Evolutionary conservation across 495 filamentous ascomycete genomes (phyloP), one percentile per base, ranked within the genome.

Genomic region (Aspergillus sclerotiicarbonarius): DNA sequence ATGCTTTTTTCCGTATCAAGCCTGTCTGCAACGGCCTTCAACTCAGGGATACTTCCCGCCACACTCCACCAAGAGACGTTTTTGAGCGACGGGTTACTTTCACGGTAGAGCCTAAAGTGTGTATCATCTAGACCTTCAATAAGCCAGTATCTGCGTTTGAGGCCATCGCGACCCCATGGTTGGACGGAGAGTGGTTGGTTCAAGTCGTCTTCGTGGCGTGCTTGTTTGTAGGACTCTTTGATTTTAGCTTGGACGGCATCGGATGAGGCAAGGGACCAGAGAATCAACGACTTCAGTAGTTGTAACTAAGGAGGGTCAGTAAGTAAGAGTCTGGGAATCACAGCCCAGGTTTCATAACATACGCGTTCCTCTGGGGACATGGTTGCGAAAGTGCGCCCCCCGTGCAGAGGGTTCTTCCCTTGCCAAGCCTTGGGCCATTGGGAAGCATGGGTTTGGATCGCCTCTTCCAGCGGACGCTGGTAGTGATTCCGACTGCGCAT

Each of bases 81-180:
- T 59, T 90, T 86, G 39, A 87, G 77, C 0, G 83, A 83, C 6
- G 91, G 89, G 62, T 94, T 95, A 71, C 90, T 93, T 72, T 98
- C 94, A 39, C 95, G 80, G 69, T 98, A 98, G n/a, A 98, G 82
- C 43, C 94, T 82, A 68, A 98, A 98, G 51, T 87, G 77, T 6
- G 94, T 98, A 70, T 98, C 95, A 67, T 98, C 92, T 63, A 88
- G 85, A 12, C 94, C 94, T 70, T 98, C 94, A 55, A 98, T 85
- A 32, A 98, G 80, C 82, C 88, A 98, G 72, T 96, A 98, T 54
- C 90, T 82, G 31, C 95, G 85, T 74, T 95, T 96, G 59, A 95
- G 81, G 53, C 90, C 90, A 70, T 98, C 94, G 21, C 85, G 80
- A 8, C 94, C 94, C 94, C 94, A 98, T 3, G 91, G 86, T 70